phyloP scores from a whole-genome alignment of 2,329 filamentous ascomycete species.

The Fusarium vanettenii region DNA sequence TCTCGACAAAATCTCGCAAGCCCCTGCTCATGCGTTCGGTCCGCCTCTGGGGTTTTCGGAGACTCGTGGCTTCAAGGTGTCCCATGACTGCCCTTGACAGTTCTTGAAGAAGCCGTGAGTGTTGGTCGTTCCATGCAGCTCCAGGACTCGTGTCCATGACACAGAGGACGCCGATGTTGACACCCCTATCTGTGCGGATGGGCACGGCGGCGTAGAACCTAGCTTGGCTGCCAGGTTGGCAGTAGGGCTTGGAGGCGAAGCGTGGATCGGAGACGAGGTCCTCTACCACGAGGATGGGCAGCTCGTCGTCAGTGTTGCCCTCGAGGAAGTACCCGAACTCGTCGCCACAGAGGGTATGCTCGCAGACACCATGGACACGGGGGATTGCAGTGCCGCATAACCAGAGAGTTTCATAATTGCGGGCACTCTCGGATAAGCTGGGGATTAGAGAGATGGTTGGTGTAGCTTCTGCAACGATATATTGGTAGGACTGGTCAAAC shows the following conservation, averaged over 20 bases:
- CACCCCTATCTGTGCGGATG: constrained; percentile 52
- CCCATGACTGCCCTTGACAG: constrained; percentile 49
- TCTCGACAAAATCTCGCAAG: constrained; percentile 51
- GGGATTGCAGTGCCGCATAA: constrained; percentile 49
- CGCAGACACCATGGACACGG: constrained; percentile 44
- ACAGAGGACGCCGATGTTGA: constrained; percentile 57
- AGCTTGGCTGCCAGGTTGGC: constrained; percentile 33
- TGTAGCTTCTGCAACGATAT: constrained; percentile 65
- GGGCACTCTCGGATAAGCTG: constrained; percentile 13
- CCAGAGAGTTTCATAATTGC: constrained; percentile 30
- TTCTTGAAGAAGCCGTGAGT: constrained; percentile 41
- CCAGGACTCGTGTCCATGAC: constrained; percentile 37
- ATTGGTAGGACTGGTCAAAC: constrained; percentile 60
- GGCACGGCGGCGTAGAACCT: constrained; percentile 57
- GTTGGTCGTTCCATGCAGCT: constrained; percentile 38
- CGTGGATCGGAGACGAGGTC: constrained; percentile 49
- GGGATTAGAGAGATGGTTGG: constrained; percentile 51
- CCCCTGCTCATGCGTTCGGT: constrained; percentile 53
- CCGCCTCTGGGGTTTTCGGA: constrained; percentile 42
- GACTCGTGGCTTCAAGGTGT: constrained; percentile 49
- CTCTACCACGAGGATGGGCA: constrained; percentile 49
- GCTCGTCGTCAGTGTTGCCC: background rate
- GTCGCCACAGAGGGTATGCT: constrained; percentile 38
- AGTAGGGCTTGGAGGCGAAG: constrained; percentile 43
- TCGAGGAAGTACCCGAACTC: background rate